Conservation (phyloP, 2,329 filamentous ascomycete species). For the Colletotrichum paranaense region DNA sequence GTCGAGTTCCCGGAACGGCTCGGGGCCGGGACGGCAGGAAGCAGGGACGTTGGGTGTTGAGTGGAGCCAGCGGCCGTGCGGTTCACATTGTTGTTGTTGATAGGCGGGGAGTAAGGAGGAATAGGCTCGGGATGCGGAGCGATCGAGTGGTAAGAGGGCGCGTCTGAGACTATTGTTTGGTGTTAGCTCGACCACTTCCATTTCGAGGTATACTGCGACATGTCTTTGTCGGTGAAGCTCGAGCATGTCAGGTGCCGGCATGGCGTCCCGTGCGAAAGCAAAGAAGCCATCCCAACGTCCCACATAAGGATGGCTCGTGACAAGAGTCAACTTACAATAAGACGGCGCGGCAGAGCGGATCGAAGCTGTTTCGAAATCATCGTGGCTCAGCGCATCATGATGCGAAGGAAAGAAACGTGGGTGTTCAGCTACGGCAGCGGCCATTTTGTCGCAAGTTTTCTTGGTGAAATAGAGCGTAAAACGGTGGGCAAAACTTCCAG, state of each 20-base stretch:
- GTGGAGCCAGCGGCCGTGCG: constrained; percentile 34
- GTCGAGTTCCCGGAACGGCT: constrained; percentile 41
- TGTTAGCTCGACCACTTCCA: background rate
- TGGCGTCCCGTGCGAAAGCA: background rate
- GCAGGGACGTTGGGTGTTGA: constrained; percentile 35
- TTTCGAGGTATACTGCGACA: background rate
- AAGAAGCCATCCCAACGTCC: background rate
- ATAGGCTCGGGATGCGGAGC: constrained; percentile 57
- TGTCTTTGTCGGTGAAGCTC: constrained; percentile 7
- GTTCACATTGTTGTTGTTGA: constrained; percentile 35
- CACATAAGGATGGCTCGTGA: background rate
- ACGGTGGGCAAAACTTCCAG: background rate
- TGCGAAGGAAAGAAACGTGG: constrained; percentile 34
- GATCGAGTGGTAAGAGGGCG: constrained; percentile 72
- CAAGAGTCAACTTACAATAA: constrained; percentile 62
- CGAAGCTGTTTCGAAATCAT: constrained; percentile 76
- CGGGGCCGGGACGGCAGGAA: constrained; percentile 35
- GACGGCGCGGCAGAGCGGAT: constrained; percentile 76
- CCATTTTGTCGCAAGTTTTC: constrained; percentile 11
- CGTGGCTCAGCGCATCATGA: constrained; percentile 48
- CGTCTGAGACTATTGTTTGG: constrained; percentile 65
- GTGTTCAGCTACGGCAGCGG: constrained; percentile 25
- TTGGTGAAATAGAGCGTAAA: background rate
- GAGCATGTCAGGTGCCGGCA: background rate
- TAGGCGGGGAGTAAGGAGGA: constrained; percentile 62